These are phyloP conservation scores for Trebouxia gelatinosa DNA, from an alignment of 163 green algal genomes.

Conservation along the genomic window DNA sequence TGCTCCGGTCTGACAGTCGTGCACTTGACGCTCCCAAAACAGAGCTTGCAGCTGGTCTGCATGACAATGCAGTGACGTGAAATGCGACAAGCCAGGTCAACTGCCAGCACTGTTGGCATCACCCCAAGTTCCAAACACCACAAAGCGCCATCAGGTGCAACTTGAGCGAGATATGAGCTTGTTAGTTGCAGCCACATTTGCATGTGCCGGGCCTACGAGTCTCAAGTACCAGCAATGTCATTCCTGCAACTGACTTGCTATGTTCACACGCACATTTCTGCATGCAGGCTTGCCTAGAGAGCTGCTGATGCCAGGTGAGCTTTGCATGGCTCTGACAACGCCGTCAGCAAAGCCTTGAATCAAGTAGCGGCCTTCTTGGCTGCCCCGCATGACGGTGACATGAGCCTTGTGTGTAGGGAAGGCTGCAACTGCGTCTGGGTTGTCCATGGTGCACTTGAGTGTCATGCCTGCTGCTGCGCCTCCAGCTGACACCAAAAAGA, in stretches of 20 bases:
- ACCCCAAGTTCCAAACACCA: no score
- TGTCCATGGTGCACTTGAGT: not conserved
- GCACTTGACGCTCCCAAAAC: constrained; percentile 34
- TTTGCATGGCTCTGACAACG: not conserved
- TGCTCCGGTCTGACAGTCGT: constrained; percentile 38
- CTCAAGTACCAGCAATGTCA: no score
- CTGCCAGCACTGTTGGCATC: no score
- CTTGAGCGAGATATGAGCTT: no score
- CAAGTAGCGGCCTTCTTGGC: not conserved
- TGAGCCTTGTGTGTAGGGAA: not conserved
- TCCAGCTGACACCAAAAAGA: constrained; percentile 20
- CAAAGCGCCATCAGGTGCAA: no score
- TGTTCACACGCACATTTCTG: no score
- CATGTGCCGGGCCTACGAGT: no score
- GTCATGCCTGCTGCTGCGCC: constrained; percentile 53
- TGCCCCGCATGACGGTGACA: not conserved
- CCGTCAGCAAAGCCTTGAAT: constrained; percentile 11
- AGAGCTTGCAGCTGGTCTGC: constrained; percentile 7
- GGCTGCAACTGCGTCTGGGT: not conserved
- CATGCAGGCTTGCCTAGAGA: constrained; percentile 40
- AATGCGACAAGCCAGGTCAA: no score
- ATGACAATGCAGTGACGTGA: no score
- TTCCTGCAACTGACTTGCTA: no score
- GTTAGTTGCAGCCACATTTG: no score
- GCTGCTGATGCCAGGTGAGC: not conserved